Evolutionary conservation across 1,284 basidiomycete genomes (phyloP), one percentile per base, ranked within the genome.

Genomic region (Trametes hirsuta): DNA sequence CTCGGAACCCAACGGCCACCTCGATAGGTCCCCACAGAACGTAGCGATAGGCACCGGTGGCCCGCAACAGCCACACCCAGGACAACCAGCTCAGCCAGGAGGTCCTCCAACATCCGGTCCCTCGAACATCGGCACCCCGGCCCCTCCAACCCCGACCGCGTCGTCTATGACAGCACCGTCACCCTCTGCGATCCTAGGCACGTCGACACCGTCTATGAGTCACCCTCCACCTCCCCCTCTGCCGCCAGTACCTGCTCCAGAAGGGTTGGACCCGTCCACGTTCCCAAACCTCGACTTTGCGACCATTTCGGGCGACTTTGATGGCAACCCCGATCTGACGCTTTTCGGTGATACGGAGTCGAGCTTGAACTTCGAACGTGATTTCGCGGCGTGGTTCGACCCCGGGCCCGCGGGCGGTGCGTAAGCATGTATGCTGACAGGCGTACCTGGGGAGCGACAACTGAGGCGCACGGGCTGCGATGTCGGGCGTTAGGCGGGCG

Each of bases 371-470:
- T 87, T 87, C 63, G 86, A 88, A 71, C 76, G 84, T 66, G 86
- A 87, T 66, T 88, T 88, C 71, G 83, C 84, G 51, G 84, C 86
- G 65, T 88, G 86, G 86, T 87, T 88, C 66, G 84, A 84, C 68
- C 80, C 67, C 12, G 68, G 68, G 53, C 64, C 52, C 46, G 55
- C 59, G 48, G 61, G 46, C 44, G 59, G 55, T 34, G 8, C 55
- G 15, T 58, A 54, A 59, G 24, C 8, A 8, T 5, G 30, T 8
- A 8, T 30, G 30, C 18, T 18, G 18, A 18, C 18, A 18, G 18
- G 18, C 30, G 30, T 30, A 30, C 8, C 30, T 8, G 30, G 44
- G 6, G 9, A 18, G 22, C 4, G 41, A 14, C 9, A 12, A 47
- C 34, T 25, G 37, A 21, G 41, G 25, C 47, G 24, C 9, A 9